phyloP scores from a whole-genome alignment of 805 yeast genomes.

The Barnettozyma siamensis region DNA sequence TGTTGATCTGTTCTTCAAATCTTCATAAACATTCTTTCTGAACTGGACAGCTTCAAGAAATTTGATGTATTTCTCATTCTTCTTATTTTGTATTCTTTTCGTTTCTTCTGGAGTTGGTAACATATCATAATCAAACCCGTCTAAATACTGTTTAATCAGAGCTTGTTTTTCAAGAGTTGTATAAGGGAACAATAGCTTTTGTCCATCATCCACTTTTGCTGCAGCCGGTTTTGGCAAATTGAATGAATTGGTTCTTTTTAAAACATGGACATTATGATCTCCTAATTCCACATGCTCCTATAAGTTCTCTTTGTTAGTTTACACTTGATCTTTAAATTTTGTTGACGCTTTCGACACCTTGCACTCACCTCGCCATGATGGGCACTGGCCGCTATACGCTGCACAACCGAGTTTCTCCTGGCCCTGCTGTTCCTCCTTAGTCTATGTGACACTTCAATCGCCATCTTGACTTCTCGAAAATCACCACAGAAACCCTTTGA shows the following conservation, averaged over 20 bases:
- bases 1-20: slow-evolving; percentile 42
- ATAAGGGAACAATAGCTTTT: slow-evolving; percentile 17
- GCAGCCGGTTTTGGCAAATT: neutral
- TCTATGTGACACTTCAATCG: slow-evolving; percentile 10
- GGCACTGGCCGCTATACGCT: slow-evolving; percentile 49
- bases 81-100: slow-evolving; percentile 34
- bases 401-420: slow-evolving; percentile 59
- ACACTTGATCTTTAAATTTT: too few relatives aligned
- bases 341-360: too few relatives aligned
- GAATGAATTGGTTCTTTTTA: slow-evolving; percentile 16
- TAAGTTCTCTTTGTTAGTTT: too few relatives aligned
- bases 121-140: slow-evolving; percentile 37
- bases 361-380: slow-evolving; percentile 33
- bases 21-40: slow-evolving; percentile 26
- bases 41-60: slow-evolving; percentile 29
- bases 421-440: slow-evolving; percentile 28
- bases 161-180: slow-evolving; percentile 30
- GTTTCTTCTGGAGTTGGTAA: slow-evolving; percentile 33
- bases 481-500: too few relatives aligned
- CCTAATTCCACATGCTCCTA: slow-evolving; percentile 7
- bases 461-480: slow-evolving; percentile 18
- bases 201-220: neutral
- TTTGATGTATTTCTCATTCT: slow-evolving; percentile 25
- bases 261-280: neutral
- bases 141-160: slow-evolving; percentile 32